phyloP scores from a whole-genome alignment of 2,329 filamentous ascomycete species.

The Diplodia intermedia region DNA sequence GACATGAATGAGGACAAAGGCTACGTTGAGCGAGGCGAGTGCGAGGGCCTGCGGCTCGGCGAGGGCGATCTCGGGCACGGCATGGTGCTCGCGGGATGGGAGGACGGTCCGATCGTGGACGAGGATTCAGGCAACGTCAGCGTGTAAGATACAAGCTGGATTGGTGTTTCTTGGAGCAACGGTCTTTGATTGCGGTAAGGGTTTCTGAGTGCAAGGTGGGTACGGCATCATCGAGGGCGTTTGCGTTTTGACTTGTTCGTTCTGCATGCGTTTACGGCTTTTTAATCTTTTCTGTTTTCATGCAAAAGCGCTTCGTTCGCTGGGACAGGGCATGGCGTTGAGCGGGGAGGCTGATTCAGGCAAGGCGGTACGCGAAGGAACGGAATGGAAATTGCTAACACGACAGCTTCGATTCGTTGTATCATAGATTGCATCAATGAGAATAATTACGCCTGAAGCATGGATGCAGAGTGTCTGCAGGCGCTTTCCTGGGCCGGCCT shows the following conservation, averaged over 20 bases:
- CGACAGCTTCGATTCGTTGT: slow-evolving; percentile 29
- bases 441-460: background rate
- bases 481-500: no score
- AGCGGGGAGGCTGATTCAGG: background rate
- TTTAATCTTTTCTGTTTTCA: background rate
- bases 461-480: background rate
- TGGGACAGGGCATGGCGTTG: slow-evolving; percentile 21
- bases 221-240: slow-evolving; percentile 23
- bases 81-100: slow-evolving; percentile 44
- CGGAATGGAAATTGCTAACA: slow-evolving; percentile 26
- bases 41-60: slow-evolving; percentile 46
- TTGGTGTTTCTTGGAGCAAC: slow-evolving; percentile 30
- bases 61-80: slow-evolving; percentile 44
- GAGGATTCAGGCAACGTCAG: slow-evolving; percentile 48
- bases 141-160: slow-evolving; percentile 38
- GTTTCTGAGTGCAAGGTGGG: slow-evolving; percentile 13
- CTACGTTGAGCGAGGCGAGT: slow-evolving; percentile 53
- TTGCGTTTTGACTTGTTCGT: background rate
- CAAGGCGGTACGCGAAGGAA: background rate
- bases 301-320: slow-evolving; percentile 25
- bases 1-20: slow-evolving; percentile 65
- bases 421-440: slow-evolving; percentile 26
- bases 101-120: slow-evolving; percentile 44
- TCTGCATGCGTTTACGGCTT: background rate
- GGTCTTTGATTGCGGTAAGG: slow-evolving; percentile 21